Percentiles rank a stretch among this genome's conserved stretches.
phyloP scores from a whole-genome alignment of 306 rosid genomes.

The Boehmeria nivea region DNA sequence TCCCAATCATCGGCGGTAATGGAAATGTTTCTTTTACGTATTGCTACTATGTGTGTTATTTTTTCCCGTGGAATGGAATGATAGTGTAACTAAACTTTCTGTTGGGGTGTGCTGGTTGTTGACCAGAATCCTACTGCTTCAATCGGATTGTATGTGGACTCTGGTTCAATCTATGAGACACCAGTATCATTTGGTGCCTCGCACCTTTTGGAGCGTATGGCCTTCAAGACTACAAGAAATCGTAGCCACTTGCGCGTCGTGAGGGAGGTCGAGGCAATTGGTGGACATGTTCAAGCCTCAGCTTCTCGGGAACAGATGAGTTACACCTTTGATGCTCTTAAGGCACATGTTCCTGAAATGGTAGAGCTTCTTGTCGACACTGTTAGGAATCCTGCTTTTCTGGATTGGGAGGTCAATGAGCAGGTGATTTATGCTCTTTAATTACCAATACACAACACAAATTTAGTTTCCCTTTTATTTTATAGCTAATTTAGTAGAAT shows the following conservation, averaged over 20 bases:
- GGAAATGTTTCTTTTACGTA: slow-evolving; percentile 14
- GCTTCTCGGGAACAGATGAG: slow-evolving; percentile 95
- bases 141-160: slow-evolving; percentile 68
- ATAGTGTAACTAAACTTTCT: neutral
- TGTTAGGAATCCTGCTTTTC: slow-evolving; percentile 75
- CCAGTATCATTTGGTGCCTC: slow-evolving; percentile 67
- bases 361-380: slow-evolving; percentile 81
- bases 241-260: slow-evolving; percentile 80
- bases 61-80: too few relatives aligned
- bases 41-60: neutral
- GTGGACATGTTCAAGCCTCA: slow-evolving; percentile 81
- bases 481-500: neutral
- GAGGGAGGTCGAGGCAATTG: slow-evolving; percentile 89
- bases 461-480: neutral
- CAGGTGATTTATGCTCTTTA: slow-evolving; percentile 44
- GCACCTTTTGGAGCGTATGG: slow-evolving; percentile 84
- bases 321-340: slow-evolving; percentile 80
- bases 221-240: slow-evolving; percentile 79
- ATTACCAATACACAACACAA: neutral
- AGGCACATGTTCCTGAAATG: slow-evolving; percentile 86
- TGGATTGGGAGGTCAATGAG: slow-evolving; percentile 93
- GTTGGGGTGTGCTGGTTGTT: slow-evolving; percentile 21
- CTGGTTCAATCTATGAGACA: slow-evolving; percentile 80
- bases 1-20: slow-evolving; percentile 71
- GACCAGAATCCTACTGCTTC: slow-evolving; percentile 74